A percentile compares a stretch with the other conserved stretches of the same genome.
These are phyloP conservation scores for Ascomycota sp. DNA, from an alignment of 2,329 filamentous ascomycete species.

Conservation along the genomic window DNA sequence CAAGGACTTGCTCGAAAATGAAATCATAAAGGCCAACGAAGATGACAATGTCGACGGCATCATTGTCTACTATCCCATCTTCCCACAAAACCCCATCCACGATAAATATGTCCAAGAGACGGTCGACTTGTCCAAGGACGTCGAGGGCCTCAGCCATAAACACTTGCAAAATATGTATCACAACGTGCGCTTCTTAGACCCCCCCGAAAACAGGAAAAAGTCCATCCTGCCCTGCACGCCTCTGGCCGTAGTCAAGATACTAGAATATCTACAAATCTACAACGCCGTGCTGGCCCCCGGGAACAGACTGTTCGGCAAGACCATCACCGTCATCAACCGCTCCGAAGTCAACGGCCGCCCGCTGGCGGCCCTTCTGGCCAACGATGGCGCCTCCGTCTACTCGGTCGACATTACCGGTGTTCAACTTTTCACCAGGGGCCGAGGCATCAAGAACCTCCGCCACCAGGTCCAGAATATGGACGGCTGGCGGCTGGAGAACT, in stretches of 20 bases:
- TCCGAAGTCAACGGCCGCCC: conserved; percentile 89
- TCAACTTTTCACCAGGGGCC: conserved; percentile 75
- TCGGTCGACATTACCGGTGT: conserved; percentile 82
- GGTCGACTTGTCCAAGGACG: conserved; percentile 73
- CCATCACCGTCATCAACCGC: conserved; percentile 87
- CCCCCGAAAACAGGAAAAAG: conserved; percentile 55
- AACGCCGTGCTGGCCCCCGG: conserved; percentile 84
- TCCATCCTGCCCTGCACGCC: conserved; percentile 89
- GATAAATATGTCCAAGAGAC: conserved; percentile 94
- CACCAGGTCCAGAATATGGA: conserved; percentile 75
- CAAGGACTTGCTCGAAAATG: conserved; percentile 76
- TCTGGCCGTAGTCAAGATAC: conserved; percentile 84
- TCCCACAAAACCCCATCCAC: conserved; percentile 53
- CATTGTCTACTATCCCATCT: conserved; percentile 97
- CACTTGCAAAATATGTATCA: conserved; percentile 99
- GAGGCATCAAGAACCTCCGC: conserved; percentile 61
- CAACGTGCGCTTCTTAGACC: conserved; percentile 84
- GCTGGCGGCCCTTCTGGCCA: conserved; percentile 76
- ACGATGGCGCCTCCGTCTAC: conserved; percentile 89
- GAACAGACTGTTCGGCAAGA: conserved; percentile 79
- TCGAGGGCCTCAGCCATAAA: conserved; percentile 80
- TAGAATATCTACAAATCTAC: conserved; percentile 90
- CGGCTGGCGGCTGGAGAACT: conserved; percentile 58
- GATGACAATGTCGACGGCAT: conserved; percentile 63
- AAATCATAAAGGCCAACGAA: conserved; percentile 63